Conservation (phyloP, 495 filamentous ascomycete species). For the Aspergillus affinis region DNA sequence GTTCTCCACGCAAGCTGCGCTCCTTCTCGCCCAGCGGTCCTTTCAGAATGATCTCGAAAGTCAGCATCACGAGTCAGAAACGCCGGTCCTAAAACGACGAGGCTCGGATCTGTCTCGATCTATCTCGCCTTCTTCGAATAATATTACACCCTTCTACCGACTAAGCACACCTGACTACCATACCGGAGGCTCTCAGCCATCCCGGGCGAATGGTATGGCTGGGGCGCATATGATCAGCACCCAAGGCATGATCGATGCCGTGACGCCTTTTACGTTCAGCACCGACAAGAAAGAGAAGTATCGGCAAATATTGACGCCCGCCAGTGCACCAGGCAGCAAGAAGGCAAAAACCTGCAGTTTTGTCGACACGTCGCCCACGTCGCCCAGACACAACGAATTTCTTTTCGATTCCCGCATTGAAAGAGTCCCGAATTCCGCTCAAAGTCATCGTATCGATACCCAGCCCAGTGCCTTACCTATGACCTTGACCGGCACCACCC, state of each 20-base stretch:
- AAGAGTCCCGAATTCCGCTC: neutral
- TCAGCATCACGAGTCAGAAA: slow-evolving; percentile 19
- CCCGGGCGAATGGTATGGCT: slow-evolving; percentile 12
- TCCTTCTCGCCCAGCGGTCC: slow-evolving; percentile 46
- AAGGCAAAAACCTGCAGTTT: slow-evolving; percentile 16
- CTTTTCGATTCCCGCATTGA: slow-evolving; percentile 2
- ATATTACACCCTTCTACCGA: slow-evolving; percentile 38
- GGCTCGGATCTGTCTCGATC: slow-evolving; percentile 12
- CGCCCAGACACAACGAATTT: slow-evolving; percentile 3
- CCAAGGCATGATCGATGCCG: slow-evolving; percentile 50
- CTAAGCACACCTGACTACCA: slow-evolving; percentile 17
- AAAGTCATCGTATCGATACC: slow-evolving; percentile 8
- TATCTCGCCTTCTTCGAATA: slow-evolving; percentile 21
- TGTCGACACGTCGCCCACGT: slow-evolving; percentile 11
- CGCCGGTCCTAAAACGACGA: slow-evolving; percentile 21
- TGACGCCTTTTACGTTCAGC: slow-evolving; percentile 48
- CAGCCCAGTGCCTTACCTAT: slow-evolving; percentile 28
- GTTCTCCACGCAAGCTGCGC: slow-evolving; percentile 50
- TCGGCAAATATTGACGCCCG: slow-evolving; percentile 12
- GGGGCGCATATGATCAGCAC: slow-evolving; percentile 42
- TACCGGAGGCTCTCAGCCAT: slow-evolving; percentile 3
- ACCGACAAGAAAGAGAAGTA: slow-evolving; percentile 37
- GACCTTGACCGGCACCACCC: slow-evolving; percentile 33
- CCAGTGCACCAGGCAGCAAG: slow-evolving; percentile 14
- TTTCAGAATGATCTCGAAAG: slow-evolving; percentile 48